Base-by-base conservation (phyloP, 257 asterid species). In the Schizonepeta tenuifolia region DNA sequence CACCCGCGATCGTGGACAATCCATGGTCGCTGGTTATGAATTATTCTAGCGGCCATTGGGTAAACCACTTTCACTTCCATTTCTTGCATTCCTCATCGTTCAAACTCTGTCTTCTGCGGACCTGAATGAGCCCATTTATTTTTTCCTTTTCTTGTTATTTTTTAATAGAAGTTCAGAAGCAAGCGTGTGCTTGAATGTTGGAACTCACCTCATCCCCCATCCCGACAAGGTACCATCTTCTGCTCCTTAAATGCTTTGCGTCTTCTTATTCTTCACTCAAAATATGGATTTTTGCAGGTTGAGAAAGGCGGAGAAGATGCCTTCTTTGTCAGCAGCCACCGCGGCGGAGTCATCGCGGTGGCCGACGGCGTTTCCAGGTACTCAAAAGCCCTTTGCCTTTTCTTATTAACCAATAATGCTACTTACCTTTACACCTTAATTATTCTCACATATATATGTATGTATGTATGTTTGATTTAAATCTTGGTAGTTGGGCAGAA, bases 331-430 rank as follows among this genome's bases (percentile, higher is more conserved):
- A 89, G 98, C 80, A 77, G 78, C 67, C 66, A 82, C 44, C 77
- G 87, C 13, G 93, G 96, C 24, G 92, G 90, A 77, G 96, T 88
- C 74, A 80, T 92, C 82, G 96, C 90, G 6, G 96, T 92, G 50
- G 98, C 98, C 64, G 98, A 92, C 82, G 98, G 98, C 21, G 98
- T 92, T 72, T 92, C 98, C 14, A 94, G 98, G 98, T 89, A 79
- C 41, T 46, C 24, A 55, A 3, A 28, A 5, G 33, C 33, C 6
- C 36, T 35, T n/a, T 14, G 6, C 14, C 43, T 17, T 49, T 13
- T 50, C 9, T 47, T n/a, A 38, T 18, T 55, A 46, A 11, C 7
- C 51, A 49, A 49, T 7, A n/a, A 28, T 28, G 4, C 4, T 40
- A 40, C 5, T 6, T 31, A 26, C 14, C 4, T 2, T 50, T 7